A percentile compares a stretch with the other conserved stretches of the same genome.
These are phyloP conservation scores for Eucalyptus camaldulensis DNA, from an alignment of 345 rosid species.

Conservation along the genomic window DNA sequence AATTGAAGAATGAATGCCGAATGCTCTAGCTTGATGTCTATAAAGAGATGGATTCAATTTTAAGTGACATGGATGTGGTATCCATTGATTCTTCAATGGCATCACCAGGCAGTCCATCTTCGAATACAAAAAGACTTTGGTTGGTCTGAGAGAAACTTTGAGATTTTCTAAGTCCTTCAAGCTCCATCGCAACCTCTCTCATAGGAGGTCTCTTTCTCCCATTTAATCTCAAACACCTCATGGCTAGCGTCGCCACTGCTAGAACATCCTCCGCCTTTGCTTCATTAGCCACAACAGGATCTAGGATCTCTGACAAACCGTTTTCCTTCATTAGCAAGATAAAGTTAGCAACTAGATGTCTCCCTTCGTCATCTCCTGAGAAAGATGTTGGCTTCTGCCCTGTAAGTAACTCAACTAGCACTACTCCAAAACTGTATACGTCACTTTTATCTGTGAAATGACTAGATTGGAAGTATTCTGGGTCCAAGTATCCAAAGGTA, in stretches of 20 bases:
- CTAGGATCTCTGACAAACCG: neutral
- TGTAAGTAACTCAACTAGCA: constrained; percentile 20
- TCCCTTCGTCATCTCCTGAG: constrained; percentile 6
- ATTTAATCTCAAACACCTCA: neutral
- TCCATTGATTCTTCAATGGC: neutral
- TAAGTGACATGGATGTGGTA: neutral
- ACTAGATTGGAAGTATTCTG: constrained; percentile 19
- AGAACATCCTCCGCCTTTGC: neutral
- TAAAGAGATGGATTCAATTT: neutral
- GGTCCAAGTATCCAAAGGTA: constrained; percentile 34
- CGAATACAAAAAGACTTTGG: neutral
- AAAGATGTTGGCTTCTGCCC: constrained; percentile 10
- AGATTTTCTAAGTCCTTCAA: constrained; percentile 1
- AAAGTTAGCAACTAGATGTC: neutral
- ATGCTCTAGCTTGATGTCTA: neutral
- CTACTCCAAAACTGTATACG: constrained; percentile 42
- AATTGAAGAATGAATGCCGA: neutral
- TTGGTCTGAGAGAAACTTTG: neutral
- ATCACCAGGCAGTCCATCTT: neutral
- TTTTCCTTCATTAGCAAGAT: neutral
- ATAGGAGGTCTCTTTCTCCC: constrained; percentile 19
- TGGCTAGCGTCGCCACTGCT: neutral
- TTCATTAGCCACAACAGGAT: neutral
- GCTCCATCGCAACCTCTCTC: constrained; percentile 7
- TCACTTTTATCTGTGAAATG: constrained; percentile 23